These are phyloP conservation scores for Paramecium pentaurelia DNA, from an alignment of 73 alveolate species.

Conservation along the genomic window DNA sequence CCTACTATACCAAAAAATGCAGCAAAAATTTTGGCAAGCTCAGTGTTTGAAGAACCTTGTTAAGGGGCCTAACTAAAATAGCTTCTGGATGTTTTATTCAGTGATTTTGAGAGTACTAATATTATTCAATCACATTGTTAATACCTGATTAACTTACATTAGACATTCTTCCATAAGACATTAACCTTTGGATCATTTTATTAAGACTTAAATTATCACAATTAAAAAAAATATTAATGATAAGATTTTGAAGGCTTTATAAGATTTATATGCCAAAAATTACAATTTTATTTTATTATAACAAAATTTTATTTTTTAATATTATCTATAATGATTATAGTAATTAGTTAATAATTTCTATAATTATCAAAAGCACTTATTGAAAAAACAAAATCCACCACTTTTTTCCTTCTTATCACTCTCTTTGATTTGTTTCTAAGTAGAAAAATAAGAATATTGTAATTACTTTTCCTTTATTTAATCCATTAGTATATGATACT, in stretches of 20 bases:
- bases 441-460: not conserved
- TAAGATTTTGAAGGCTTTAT: not conserved
- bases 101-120: not conserved
- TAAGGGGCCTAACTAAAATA: not conserved
- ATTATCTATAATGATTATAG: not conserved
- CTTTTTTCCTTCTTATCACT: not conserved
- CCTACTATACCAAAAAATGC: not conserved
- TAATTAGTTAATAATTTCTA: not conserved
- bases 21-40: not conserved
- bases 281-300: not conserved
- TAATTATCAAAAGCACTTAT: slow-evolving; percentile 28
- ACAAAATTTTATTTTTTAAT: not conserved
- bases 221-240: not conserved
- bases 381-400: slow-evolving; percentile 45
- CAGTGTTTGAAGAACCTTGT: not conserved
- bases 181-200: not conserved
- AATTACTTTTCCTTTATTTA: not conserved
- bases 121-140: not conserved
- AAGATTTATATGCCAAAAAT: slow-evolving; percentile 6
- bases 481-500: not conserved
- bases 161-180: not conserved
- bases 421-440: not conserved
- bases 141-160: not conserved
- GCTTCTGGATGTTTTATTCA: not conserved
- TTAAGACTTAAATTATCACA: not conserved